phyloP scores from a whole-genome alignment of 345 rosid species.

The Syzygium oleosum region DNA sequence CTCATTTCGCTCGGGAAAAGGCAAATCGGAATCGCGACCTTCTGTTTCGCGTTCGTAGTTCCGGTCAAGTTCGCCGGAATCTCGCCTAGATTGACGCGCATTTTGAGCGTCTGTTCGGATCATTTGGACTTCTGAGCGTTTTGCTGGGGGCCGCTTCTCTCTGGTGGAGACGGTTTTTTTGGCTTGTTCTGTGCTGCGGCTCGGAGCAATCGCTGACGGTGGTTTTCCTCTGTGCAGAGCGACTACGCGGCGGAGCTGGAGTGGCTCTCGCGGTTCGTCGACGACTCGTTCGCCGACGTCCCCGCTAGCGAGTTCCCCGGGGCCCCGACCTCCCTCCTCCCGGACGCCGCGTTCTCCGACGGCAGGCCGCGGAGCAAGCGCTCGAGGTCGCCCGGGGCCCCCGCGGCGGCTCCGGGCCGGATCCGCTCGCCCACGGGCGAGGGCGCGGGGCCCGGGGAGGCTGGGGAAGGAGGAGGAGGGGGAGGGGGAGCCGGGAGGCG shows the following conservation, averaged over 20 bases:
- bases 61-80: not conserved
- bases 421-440: not conserved
- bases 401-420: not conserved
- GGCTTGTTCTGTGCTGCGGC: not conserved
- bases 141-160: not conserved
- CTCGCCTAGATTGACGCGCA: not conserved
- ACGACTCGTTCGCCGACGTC: constrained; percentile 19
- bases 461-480: not conserved
- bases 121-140: not conserved
- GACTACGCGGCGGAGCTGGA: constrained; percentile 85
- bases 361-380: constrained; percentile 43
- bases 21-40: not conserved
- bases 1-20: not conserved
- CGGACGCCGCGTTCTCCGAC: constrained; percentile 14
- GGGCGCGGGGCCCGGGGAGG: not conserved
- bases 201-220: not conserved
- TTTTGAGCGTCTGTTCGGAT: not conserved
- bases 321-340: constrained; percentile 8
- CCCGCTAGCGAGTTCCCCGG: constrained; percentile 5
- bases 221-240: constrained; percentile 19
- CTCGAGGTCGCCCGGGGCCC: constrained; percentile 14
- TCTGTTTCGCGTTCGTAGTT: not conserved
- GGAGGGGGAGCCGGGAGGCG: not conserved
- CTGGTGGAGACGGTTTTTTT: not conserved
- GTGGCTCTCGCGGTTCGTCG: constrained; percentile 74